These are phyloP conservation scores for Larix kaempferi DNA, from an alignment of 75 land plant species.

Conservation along the genomic window DNA sequence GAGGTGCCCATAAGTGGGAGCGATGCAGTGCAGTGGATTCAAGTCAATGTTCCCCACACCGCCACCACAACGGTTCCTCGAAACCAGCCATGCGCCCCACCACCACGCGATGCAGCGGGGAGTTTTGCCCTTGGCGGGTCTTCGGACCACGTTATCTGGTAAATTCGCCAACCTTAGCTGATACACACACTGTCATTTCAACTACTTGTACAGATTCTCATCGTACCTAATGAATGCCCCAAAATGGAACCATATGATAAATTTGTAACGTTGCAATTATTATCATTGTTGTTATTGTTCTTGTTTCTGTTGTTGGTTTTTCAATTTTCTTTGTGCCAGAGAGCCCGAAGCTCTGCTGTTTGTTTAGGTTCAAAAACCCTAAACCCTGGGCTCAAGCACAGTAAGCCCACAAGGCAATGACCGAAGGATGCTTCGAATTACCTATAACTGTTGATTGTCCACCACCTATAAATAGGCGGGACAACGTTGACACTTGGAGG, in stretches of 20 bases:
- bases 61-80: neutral
- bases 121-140: slow-evolving; percentile 25
- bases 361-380: neutral
- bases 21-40: slow-evolving; percentile 36
- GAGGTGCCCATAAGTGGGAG: slow-evolving; percentile 45
- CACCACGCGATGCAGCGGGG: slow-evolving; percentile 20
- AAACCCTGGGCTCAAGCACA: neutral
- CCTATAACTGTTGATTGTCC: no score
- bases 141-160: slow-evolving; percentile 37
- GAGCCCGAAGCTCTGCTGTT: neutral
- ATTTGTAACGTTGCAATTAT: no score
- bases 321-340: neutral
- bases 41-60: slow-evolving; percentile 37
- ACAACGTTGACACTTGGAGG: neutral
- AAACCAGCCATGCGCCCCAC: slow-evolving; percentile 3
- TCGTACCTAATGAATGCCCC: no score
- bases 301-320: no score
- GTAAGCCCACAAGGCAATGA: no score
- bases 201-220: no score
- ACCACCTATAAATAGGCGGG: neutral
- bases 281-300: no score
- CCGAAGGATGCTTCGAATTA: no score
- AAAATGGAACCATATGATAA: no score
- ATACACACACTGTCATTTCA: no score
- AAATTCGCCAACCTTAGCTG: neutral